These are phyloP conservation scores for Solanum raphanifolium DNA, from an alignment of 257 asterid genomes.

Conservation along the genomic window DNA sequence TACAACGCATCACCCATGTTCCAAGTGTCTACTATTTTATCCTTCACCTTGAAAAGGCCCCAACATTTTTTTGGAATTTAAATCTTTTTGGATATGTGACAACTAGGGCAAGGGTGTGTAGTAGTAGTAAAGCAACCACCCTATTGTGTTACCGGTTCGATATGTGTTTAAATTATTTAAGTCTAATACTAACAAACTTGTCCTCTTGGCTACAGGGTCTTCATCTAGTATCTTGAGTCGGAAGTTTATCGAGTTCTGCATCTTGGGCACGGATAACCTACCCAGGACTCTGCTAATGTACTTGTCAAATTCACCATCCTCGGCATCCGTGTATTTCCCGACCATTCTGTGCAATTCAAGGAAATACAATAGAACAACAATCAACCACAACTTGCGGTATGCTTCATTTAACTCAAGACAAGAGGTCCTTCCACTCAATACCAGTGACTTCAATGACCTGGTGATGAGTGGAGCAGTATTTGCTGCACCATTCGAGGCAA, in stretches of 20 bases:
- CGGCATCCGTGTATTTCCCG: constrained; percentile 67
- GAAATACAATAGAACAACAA: constrained; percentile 49
- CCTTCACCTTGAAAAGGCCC: neutral
- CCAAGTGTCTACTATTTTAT: neutral
- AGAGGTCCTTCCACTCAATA: constrained; percentile 31
- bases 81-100: neutral
- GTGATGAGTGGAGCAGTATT: constrained; percentile 70
- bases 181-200: neutral
- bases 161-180: neutral
- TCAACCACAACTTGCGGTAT: constrained; percentile 59
- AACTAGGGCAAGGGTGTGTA: neutral
- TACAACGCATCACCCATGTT: neutral
- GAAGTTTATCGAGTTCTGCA: constrained; percentile 61
- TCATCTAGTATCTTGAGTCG: constrained; percentile 60
- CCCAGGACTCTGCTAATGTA: constrained; percentile 87
- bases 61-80: neutral
- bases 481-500: constrained; percentile 45
- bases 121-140: neutral
- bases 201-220: constrained; percentile 45
- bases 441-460: constrained; percentile 40
- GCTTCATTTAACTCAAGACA: constrained; percentile 33
- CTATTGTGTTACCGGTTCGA: neutral
- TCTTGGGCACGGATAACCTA: constrained; percentile 66
- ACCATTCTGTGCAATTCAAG: constrained; percentile 78
- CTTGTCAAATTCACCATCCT: constrained; percentile 68